Conservation (phyloP, 1,139 yeast genomes). For the Yamadazyma aaseri region DNA sequence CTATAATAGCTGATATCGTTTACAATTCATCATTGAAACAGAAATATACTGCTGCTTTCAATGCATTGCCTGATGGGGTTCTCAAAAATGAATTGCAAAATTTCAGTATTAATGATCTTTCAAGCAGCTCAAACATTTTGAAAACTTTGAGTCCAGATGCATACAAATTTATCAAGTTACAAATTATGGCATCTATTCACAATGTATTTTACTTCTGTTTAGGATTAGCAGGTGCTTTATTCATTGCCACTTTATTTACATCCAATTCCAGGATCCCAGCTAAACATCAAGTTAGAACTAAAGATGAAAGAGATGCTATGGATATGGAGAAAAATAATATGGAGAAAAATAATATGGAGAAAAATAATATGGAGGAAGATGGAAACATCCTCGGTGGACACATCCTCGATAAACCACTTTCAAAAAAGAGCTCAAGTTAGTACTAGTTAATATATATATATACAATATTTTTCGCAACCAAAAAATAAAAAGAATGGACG, state of each 20-base stretch:
- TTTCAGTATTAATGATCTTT: constrained; percentile 17
- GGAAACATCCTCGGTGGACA: no score
- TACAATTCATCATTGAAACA: constrained; percentile 31
- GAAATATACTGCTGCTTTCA: constrained; percentile 17
- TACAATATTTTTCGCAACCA: no score
- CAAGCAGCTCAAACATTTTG: constrained; percentile 21
- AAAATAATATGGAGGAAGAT: no score
- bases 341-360: no score
- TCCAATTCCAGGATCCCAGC: constrained; percentile 32
- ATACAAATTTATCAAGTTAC: constrained; percentile 23
- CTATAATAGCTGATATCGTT: constrained; percentile 34
- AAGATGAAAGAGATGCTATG: constrained; percentile 5
- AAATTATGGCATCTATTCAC: constrained; percentile 29
- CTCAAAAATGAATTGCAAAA: constrained; percentile 21
- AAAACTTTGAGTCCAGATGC: constrained; percentile 24
- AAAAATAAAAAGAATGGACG: constrained; percentile 9
- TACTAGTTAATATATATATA: no score
- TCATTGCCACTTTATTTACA: constrained; percentile 22
- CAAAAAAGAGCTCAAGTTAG: no score
- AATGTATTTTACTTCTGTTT: constrained; percentile 33
- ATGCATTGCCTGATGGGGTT: constrained; percentile 15
- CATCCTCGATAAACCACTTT: no score
- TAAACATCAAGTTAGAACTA: constrained; percentile 2
- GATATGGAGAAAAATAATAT: no score
- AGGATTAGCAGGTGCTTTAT: constrained; percentile 25